Base-by-base conservation (phyloP, 345 rosid genomes). In the Populus deltoides region DNA sequence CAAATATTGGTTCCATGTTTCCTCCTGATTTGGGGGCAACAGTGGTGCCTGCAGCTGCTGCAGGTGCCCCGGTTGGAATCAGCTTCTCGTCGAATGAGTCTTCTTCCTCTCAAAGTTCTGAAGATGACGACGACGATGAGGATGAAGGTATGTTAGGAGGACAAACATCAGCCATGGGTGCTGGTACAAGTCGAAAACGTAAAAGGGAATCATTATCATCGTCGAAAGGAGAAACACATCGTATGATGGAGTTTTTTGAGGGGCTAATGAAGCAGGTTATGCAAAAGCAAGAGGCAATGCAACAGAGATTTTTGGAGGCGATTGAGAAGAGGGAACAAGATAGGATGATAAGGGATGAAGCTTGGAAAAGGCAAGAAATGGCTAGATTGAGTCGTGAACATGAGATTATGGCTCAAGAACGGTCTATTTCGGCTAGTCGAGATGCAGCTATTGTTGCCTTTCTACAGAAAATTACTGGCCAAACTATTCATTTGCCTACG, bases 251-350 rank as follows among this genome's bases (percentile, higher is more conserved):
- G 10, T 78, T 88, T 77, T 89, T 94, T 15, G 88, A 92, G 78
- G 79, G 90, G 35, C 80, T 94, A 68, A 89, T 91, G 87, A 91
- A 85, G 73, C 88, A 91, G 78, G 92, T 92, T 66, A 86, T 92
- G 91, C 92, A 91, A 71, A 91, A 92, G 83, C 98, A 94, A 81
- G 93, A 92, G 67, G 83, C 83, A 3, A 88, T 94, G 97, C 98
- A 92, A 74, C 75, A 86, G 71, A 83, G 88, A 73, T 92, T 94
- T 77, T 79, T 94, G 49, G 97, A 94, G 70, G 91, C 90, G 12
- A 88, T 92, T 16, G 98, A 94, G 86, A 92, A 86, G 87, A 86
- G 92, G 82, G 98, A 94, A 75, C 91, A 87, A 70, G 98, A 94
- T 51, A 83, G 97, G 85, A 84, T 88, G 85, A 77, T 84, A 24